These are phyloP conservation scores for Psilocybe azurescens DNA, from an alignment of 768 basidiomycete species.

Conservation along the genomic window DNA sequence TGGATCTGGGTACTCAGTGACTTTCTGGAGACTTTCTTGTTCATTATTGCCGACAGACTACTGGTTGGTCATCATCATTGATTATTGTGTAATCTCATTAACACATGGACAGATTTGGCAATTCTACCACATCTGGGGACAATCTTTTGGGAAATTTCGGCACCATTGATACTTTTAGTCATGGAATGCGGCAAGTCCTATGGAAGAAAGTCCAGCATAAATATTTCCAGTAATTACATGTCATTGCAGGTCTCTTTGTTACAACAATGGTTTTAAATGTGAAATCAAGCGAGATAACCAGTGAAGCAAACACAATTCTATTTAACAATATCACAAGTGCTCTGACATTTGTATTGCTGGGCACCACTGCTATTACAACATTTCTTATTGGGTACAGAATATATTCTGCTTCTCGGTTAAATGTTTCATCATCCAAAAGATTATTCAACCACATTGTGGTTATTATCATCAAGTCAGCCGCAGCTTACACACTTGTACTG, in stretches of 20 bases:
- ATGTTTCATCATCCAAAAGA: background rate
- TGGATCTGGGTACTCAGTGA: background rate
- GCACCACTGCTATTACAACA: background rate
- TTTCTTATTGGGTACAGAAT: slow-evolving; percentile 5
- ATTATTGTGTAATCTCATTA: too few species aligned
- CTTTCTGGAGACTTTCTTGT: background rate
- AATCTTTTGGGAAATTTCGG: background rate
- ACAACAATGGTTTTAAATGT: too few species aligned
- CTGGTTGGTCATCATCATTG: background rate
- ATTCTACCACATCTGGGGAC: slow-evolving; percentile 6
- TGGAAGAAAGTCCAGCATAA: too few species aligned
- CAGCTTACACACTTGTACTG: background rate
- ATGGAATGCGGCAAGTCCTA: background rate
- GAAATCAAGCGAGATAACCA: too few species aligned
- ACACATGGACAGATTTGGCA: slow-evolving; percentile 2
- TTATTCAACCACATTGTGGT: background rate
- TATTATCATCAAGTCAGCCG: slow-evolving; percentile 7
- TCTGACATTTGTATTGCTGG: background rate
- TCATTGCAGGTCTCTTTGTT: background rate
- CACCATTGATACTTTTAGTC: background rate
- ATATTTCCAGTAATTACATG: background rate
- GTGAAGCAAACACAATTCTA: background rate
- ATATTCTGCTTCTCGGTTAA: background rate
- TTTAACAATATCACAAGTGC: background rate
- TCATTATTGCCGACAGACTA: background rate